Conservation (phyloP, 106 monocot species). For the Hemerocallis citrina region DNA sequence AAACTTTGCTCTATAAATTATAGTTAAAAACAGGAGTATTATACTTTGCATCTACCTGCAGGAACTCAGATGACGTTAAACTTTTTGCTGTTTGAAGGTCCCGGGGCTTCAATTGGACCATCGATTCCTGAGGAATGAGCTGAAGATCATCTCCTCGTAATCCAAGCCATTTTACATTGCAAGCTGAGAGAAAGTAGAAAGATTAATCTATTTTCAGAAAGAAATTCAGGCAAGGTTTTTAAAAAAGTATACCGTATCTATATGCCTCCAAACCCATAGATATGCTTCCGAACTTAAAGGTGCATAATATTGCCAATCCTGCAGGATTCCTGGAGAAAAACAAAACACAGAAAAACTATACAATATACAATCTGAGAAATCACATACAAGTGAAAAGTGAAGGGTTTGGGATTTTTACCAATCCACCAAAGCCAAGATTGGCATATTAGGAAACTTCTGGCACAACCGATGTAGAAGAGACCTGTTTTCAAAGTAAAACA, state of each 20-base stretch:
- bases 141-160: conserved; percentile 60
- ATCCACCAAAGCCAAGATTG: conserved; percentile 78
- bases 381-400: not conserved
- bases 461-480: conserved; percentile 58
- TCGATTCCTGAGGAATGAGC: conserved; percentile 37
- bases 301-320: conserved; percentile 83
- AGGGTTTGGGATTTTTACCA: conserved; percentile 37
- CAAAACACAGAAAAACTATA: conserved; percentile 11
- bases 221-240: not conserved
- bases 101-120: conserved; percentile 45
- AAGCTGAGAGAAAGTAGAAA: conserved; percentile 40
- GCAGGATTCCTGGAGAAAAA: conserved; percentile 79
- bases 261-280: conserved; percentile 86
- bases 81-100: conserved; percentile 80
- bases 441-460: conserved; percentile 50
- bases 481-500: too few relatives aligned
- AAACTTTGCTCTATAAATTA: too few relatives aligned
- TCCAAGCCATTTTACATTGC: conserved; percentile 97
- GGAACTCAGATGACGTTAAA: conserved; percentile 57
- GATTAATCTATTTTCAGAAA: not conserved
- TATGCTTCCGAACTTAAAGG: conserved; percentile 89
- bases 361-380: not conserved
- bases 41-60: conserved; percentile 49
- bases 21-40: not conserved
- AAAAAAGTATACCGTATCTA: conserved; percentile 66